Conservation (phyloP, 331 rosid species). For the Cydonia oblonga region DNA sequence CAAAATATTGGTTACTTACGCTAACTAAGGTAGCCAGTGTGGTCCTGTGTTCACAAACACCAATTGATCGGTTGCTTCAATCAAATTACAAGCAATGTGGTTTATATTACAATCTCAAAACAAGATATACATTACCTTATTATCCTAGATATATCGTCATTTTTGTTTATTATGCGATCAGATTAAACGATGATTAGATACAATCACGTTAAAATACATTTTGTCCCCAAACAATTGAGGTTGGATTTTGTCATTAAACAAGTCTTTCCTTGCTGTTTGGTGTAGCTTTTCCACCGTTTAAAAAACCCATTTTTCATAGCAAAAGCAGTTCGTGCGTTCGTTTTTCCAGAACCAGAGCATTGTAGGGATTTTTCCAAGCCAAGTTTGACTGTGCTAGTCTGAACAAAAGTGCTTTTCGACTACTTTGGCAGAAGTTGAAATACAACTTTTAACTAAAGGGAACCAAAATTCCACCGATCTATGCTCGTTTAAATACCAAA, state of each 20-base stretch:
- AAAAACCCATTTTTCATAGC: background rate
- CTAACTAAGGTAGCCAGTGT: background rate
- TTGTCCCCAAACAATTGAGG: background rate
- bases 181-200: no score
- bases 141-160: no score
- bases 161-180: no score
- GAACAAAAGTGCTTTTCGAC: background rate
- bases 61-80: constrained; percentile 8
- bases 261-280: background rate
- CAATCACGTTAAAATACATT: background rate
- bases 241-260: background rate
- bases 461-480: background rate
- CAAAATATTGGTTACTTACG: background rate
- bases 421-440: background rate
- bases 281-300: background rate
- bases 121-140: no score
- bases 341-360: background rate
- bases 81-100: background rate
- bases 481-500: background rate
- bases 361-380: background rate
- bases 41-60: constrained; percentile 4
- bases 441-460: background rate
- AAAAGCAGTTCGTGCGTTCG: background rate
- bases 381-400: background rate
- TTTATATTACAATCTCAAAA: no score